Base-by-base conservation (phyloP, 1,139 yeast genomes). In the Yamadazyma diospyri region DNA sequence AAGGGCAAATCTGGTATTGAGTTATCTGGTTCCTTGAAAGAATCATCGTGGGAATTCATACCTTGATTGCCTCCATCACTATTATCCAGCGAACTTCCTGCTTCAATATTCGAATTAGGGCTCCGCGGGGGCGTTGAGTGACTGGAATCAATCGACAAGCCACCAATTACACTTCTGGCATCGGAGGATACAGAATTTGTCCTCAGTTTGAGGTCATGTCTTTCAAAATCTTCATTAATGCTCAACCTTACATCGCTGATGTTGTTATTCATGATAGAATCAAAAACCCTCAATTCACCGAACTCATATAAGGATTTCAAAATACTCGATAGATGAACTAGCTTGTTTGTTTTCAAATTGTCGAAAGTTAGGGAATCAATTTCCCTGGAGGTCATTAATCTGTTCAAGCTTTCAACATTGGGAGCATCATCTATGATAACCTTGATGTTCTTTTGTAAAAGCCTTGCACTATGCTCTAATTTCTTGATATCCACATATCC, bases 1-100 rank as follows among this genome's bases (percentile, higher is more conserved):
- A 57, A 58, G 0, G 97, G 97, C 16, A 89, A 57, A 5, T 67
- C 65, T 1, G 97, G 97, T 30, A 47, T 27, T 17, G 26, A n/a
- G 16, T 27, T 21, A 17, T 33, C 32, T 17, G 21, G 13, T 6
- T 16, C 21, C 17, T 16, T n/a, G 6, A n/a, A 9, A 10, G 25
- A 10, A 4, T 16, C n/a, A 15, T 11, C 12, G 4, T 23, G 15
- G n/a, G n/a, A 12, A 21, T 21, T 11, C 10, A n/a, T 11, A 12
- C 7, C 4, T 12, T 23, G n/a, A 23, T 17, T 28, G 4, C 6
- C 16, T 13, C 10, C 21, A 13, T 20, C 16, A 14, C 19, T 15
- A 8, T 16, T 26, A 17, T 9, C 12, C 8, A 9, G 29, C 6
- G 28, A 25, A 6, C 9, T 6, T 8, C 8, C 16, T 11, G 17